Percentiles rank a stretch among this genome's conserved stretches.
phyloP scores from a whole-genome alignment of 805 yeast genomes.

The Starmera quercuum region DNA sequence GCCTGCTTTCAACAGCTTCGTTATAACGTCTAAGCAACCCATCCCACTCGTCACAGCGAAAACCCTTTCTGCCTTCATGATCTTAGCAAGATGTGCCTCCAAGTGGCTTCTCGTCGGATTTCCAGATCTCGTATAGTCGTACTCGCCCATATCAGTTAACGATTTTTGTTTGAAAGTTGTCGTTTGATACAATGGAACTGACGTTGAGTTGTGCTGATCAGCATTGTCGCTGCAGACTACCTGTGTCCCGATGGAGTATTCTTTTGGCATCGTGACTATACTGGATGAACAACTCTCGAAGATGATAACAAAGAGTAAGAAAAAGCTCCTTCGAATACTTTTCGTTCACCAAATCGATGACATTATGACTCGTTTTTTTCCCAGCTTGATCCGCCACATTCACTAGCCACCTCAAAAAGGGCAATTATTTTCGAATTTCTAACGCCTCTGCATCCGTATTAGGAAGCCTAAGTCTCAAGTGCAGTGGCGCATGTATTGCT shows the following conservation, averaged over 20 bases:
- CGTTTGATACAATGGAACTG: slow-evolving; percentile 84
- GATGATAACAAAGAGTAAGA: no score
- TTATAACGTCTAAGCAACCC: slow-evolving; percentile 85
- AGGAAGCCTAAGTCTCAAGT: no score
- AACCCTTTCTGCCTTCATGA: slow-evolving; percentile 72
- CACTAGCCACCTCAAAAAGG: no score
- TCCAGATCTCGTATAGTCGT: slow-evolving; percentile 86
- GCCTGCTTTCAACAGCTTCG: slow-evolving; percentile 68
- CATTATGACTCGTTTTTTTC: no score
- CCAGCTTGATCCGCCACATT: no score
- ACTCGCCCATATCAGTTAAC: slow-evolving; percentile 68
- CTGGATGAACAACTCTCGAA: no score
- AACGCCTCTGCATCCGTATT: no score
- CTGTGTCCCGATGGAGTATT: slow-evolving; percentile 9
- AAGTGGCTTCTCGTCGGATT: slow-evolving; percentile 84
- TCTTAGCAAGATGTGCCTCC: slow-evolving; percentile 68
- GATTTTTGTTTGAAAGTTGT: slow-evolving; percentile 90
- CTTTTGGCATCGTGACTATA: no score
- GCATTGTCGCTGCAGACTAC: slow-evolving; percentile 22
- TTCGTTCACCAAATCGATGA: no score
- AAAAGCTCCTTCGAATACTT: no score
- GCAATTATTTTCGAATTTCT: no score
- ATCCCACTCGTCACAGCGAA: slow-evolving; percentile 87
- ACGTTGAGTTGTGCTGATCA: slow-evolving; percentile 74
- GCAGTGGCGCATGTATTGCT: no score